Conservation (phyloP, 2,329 filamentous ascomycete genomes). For the Penicillium glabrum region DNA sequence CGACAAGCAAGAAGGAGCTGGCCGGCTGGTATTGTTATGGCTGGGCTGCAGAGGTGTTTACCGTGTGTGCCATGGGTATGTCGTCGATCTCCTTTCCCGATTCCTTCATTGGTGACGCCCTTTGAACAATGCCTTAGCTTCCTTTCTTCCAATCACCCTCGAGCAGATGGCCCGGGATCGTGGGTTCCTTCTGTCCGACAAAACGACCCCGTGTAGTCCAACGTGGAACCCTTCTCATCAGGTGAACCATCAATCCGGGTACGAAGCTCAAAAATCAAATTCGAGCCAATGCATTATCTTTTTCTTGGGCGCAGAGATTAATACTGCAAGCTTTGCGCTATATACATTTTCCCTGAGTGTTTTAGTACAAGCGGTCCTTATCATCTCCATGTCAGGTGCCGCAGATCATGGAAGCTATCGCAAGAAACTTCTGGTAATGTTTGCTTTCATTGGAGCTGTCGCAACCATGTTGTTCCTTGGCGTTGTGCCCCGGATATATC, state of each 20-base stretch:
- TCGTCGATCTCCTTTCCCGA: not conserved
- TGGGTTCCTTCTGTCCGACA: conserved; percentile 80
- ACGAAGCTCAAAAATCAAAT: conserved; percentile 25
- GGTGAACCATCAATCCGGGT: conserved; percentile 9
- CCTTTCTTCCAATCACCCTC: conserved; percentile 92
- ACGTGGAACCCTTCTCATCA: conserved; percentile 53
- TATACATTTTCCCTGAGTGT: conserved; percentile 97
- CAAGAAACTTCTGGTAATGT: conserved; percentile 82
- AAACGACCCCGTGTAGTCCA: conserved; percentile 69
- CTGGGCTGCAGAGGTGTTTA: conserved; percentile 95
- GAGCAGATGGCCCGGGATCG: conserved; percentile 92
- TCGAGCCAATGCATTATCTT: conserved; percentile 76
- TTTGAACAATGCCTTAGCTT: conserved; percentile 54
- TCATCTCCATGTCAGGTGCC: conserved; percentile 94
- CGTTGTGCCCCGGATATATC: conserved; percentile 70
- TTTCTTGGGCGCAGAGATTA: conserved; percentile 80
- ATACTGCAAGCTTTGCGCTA: conserved; percentile 96
- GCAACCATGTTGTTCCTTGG: conserved; percentile 88
- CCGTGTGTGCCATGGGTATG: conserved; percentile 78
- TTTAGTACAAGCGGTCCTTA: conserved; percentile 80
- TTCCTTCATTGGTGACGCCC: not conserved
- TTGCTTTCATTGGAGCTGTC: conserved; percentile 77
- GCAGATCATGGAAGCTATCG: conserved; percentile 92
- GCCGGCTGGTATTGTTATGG: conserved; percentile 94
- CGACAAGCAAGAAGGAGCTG: conserved; percentile 84